A percentile compares a stretch with the other conserved stretches of the same genome.
These are phyloP conservation scores for Gossypium stocksii DNA, from an alignment of 345 rosid species.

Conservation along the genomic window DNA sequence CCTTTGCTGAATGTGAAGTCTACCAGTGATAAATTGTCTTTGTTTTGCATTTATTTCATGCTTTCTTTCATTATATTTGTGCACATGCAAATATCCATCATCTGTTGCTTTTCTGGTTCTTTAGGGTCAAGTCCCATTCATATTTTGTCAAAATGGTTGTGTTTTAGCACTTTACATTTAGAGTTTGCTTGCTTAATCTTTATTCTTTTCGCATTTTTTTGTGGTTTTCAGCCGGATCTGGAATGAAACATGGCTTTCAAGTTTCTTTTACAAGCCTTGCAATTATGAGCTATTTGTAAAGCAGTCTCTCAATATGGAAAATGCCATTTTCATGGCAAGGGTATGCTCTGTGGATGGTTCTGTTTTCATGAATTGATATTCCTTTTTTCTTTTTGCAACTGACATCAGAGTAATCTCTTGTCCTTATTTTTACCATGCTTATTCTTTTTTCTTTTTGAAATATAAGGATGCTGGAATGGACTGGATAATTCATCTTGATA, in stretches of 20 bases:
- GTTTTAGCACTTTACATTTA: not conserved
- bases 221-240: slow-evolving; percentile 72
- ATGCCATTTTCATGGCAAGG: slow-evolving; percentile 99
- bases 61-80: not conserved
- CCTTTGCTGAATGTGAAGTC: not conserved
- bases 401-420: not conserved
- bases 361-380: slow-evolving; percentile 5
- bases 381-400: slow-evolving; percentile 19
- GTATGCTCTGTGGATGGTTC: slow-evolving; percentile 40
- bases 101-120: not conserved
- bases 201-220: not conserved
- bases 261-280: slow-evolving; percentile 96
- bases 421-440: slow-evolving; percentile 11
- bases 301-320: slow-evolving; percentile 99
- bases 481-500: slow-evolving; percentile 95
- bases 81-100: not conserved
- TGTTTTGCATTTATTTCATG: not conserved
- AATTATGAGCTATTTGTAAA: slow-evolving; percentile 94
- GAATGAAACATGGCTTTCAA: slow-evolving; percentile 95
- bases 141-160: not conserved
- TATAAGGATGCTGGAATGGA: slow-evolving; percentile 74
- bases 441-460: slow-evolving; percentile 16
- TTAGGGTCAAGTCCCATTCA: not conserved
- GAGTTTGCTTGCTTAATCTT: slow-evolving; percentile 6
- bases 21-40: slow-evolving; percentile 7